Base-by-base conservation (phyloP, 2,329 filamentous ascomycete species). In the Exophiala sp. region DNA sequence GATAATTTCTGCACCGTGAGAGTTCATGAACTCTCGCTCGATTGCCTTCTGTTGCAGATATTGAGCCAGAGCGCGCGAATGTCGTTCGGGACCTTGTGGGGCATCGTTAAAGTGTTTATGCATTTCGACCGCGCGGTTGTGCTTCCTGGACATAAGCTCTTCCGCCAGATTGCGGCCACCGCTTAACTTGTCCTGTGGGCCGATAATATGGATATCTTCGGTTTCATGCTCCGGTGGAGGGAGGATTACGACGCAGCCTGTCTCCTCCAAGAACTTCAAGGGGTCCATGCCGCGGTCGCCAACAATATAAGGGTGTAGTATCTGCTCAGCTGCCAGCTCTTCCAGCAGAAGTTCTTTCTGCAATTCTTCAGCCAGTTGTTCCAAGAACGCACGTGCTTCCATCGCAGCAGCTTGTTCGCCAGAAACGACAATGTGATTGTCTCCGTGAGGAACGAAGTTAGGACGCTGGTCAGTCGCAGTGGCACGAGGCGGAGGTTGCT, bases 251-350 rank as follows among this genome's bases (percentile, higher is more conserved):
- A 88, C 83, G 71, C 94, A 99, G 59, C 92, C 92, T 54, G 94
- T 97, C 66, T 96, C 84, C 42, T 85, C 81, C 61, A 96, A 84
- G 76, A 99, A 96, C 42, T 96, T 84, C 54, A 96, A 84, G 33
- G 89, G 78, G 14, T 89, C 85, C 58, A 88, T 81, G 57, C 89
- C 91, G 58, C 86, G 82, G 58, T 92, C 85, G 47, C 92, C 92
- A 59, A 96, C 85, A 66, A 99, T 94, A 76, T 96, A 97, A 69
- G 95, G 91, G 69, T 97, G 94, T 47, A 90, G 85, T 45, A 89
- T 90, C 58, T 87, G 86, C 70, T 92, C 88, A 63, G 97, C 89
- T 5, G 87, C 82, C 39, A 91, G 77, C 70, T 95, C 86, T 63
- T 94, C 84, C 45, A 94, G 77, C 39, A 86, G 83, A 46, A 97